Evolutionary conservation across 306 rosid species (phyloP).

Genomic region (Vigna hirtella): DNA sequence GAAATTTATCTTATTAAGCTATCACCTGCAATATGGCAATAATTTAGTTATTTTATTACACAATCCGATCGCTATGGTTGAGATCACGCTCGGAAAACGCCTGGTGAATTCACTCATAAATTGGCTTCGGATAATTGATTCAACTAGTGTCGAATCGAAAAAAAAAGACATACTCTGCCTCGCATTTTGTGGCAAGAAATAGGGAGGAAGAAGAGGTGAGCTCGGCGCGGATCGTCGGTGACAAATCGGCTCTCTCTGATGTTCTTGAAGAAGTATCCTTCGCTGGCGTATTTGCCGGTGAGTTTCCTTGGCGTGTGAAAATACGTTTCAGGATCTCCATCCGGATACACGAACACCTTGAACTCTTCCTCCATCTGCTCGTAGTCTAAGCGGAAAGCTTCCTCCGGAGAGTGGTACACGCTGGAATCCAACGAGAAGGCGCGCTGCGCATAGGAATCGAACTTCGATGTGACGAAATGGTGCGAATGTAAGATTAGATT

Average conservation of each 20-base stretch:
- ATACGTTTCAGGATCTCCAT: slow-evolving; percentile 37
- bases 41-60: not conserved
- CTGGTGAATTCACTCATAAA: not conserved
- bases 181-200: slow-evolving; percentile 48
- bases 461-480: not conserved
- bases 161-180: slow-evolving; percentile 35
- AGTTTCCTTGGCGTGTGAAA: slow-evolving; percentile 45
- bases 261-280: slow-evolving; percentile 51
- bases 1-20: not conserved
- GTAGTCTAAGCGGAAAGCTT: slow-evolving; percentile 31
- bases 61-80: not conserved
- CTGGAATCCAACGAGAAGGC: not conserved
- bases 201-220: slow-evolving; percentile 52
- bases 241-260: slow-evolving; percentile 41
- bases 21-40: not conserved
- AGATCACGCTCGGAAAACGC: not conserved
- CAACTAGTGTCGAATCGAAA: not conserved
- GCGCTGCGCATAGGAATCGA: not conserved
- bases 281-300: slow-evolving; percentile 41
- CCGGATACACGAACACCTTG: slow-evolving; percentile 48
- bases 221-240: slow-evolving; percentile 40
- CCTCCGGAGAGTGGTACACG: slow-evolving; percentile 34
- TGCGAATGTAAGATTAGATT: not conserved
- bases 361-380: slow-evolving; percentile 43
- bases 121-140: not conserved